Base-by-base conservation (phyloP, 163 green algal genomes). In the Scenedesmus sp. region DNA sequence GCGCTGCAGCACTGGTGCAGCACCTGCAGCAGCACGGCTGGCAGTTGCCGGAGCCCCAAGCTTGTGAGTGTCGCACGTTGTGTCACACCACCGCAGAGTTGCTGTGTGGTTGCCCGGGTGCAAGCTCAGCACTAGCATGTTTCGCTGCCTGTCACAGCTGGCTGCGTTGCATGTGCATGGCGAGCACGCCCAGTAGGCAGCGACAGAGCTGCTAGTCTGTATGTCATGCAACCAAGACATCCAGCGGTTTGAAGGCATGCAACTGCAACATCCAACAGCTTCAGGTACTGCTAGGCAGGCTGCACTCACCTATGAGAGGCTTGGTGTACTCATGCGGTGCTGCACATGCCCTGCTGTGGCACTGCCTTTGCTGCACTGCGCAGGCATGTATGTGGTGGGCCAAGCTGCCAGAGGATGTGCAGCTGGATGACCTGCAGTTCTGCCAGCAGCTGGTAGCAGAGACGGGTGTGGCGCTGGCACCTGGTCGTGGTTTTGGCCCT, bases 361-460 rank as follows among this genome's bases (percentile, higher is more conserved):
- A 20, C 35, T 86, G 46, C 81, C 35, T 42, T 0, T 87, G 22
- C 30, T 9, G 49, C 91, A 40, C 51, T 3, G 12, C 35, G 35
- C 88, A 94, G 90, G 90, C 76, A 96, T 95, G 94, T 96, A 96
- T 80, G 46, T 96, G n/a, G 30, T 96, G 92, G 92, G 81, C 90
- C 0, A 76, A 33, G n/a, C 89, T 96, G 59, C 94, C 94, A 12
- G 26, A 72, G 4, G 90, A 81, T 26, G n/a, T 89, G 30, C 30
- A 70, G 18, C n/a, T 80, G 0, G 90, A 95, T 80, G 94, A 96
- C 59, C 33, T 94, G 42, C 20, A 81, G 42, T 96, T 96, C 70
- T 95, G 89, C 56, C 78, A 91, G 73, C 42, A 85, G 26, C 93
- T 96, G 20, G 88, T 95, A 22, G 70, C 88, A 35, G 24, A 80